Evolutionary conservation across 257 asterid genomes (phyloP).

Genomic region (Solanum clarkiae): DNA sequence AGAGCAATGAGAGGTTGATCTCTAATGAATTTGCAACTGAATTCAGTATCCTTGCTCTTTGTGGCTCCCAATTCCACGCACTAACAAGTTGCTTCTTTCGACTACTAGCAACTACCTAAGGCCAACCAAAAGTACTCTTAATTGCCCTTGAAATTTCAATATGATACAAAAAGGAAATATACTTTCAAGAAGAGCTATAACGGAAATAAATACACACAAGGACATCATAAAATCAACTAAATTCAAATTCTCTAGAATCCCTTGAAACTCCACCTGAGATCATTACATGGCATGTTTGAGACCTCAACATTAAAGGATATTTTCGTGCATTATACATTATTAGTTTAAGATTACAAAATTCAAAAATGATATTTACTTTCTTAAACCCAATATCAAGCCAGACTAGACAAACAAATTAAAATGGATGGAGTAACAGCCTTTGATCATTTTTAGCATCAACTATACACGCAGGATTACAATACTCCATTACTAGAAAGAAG

Average conservation of each 20-base stretch:
- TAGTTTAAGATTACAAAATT: neutral
- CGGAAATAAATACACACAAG: neutral
- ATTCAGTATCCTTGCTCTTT: conserved; percentile 60
- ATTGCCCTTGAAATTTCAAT: neutral
- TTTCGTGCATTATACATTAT: neutral
- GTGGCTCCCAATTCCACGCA: conserved; percentile 86
- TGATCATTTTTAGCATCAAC: neutral
- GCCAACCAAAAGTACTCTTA: conserved; percentile 1
- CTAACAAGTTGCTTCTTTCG: conserved; percentile 53
- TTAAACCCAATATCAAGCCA: neutral
- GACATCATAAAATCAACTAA: neutral
- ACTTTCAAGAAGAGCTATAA: neutral
- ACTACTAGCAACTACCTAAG: conserved; percentile 53
- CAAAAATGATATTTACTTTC: neutral
- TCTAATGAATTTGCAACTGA: conserved; percentile 81
- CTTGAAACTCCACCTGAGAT: neutral
- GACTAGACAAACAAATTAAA: neutral
- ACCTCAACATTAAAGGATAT: neutral
- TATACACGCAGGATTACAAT: neutral
- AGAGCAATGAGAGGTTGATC: conserved; percentile 72
- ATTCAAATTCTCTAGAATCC: neutral
- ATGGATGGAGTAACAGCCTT: neutral
- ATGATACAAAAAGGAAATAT: neutral
- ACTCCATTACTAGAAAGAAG: neutral
- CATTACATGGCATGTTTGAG: neutral